Evolutionary conservation across 352 stramenopile genomes (phyloP).

Genomic region (Phytophthora ramorum): DNA sequence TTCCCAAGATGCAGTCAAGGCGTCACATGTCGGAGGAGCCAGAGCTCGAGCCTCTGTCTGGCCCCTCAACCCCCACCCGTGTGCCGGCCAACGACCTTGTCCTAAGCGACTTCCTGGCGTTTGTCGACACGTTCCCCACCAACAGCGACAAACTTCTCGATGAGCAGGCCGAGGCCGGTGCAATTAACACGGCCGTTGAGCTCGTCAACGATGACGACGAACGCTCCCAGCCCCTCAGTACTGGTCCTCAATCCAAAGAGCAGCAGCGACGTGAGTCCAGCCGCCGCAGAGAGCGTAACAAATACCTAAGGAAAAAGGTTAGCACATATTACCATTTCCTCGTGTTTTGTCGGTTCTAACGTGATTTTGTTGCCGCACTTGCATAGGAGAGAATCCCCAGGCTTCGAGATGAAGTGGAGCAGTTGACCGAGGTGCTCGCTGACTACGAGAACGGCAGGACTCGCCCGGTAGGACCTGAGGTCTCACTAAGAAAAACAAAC

Average conservation of each 20-base stretch:
- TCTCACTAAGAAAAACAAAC: constrained; percentile 1
- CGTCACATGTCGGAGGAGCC: neutral
- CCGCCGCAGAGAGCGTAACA: constrained; percentile 37
- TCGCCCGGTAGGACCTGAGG: neutral
- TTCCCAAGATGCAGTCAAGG: constrained; percentile 13
- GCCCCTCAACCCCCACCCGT: neutral
- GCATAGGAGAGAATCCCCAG: constrained; percentile 31
- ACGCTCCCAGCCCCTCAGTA: neutral
- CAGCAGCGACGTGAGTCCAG: constrained; percentile 25
- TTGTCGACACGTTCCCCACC: constrained; percentile 36
- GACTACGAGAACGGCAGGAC: constrained; percentile 16
- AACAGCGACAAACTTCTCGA: constrained; percentile 25
- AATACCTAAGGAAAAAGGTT: constrained; percentile 45
- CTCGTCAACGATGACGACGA: constrained; percentile 1
- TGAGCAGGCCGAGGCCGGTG: constrained; percentile 1
- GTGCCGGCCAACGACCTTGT: constrained; percentile 3
- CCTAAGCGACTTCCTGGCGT: constrained; percentile 27
- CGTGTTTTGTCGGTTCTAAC: neutral
- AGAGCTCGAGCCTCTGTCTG: constrained; percentile 9
- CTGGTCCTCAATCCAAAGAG: constrained; percentile 20
- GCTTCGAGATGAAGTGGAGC: constrained; percentile 26
- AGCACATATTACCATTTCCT: neutral
- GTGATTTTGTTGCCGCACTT: constrained; percentile 1
- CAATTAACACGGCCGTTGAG: neutral
- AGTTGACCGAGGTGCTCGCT: constrained; percentile 24